A percentile compares a stretch with the other conserved stretches of the same genome.
phyloP scores from a whole-genome alignment of 2,329 filamentous ascomycete species.

The Chalara sp. region DNA sequence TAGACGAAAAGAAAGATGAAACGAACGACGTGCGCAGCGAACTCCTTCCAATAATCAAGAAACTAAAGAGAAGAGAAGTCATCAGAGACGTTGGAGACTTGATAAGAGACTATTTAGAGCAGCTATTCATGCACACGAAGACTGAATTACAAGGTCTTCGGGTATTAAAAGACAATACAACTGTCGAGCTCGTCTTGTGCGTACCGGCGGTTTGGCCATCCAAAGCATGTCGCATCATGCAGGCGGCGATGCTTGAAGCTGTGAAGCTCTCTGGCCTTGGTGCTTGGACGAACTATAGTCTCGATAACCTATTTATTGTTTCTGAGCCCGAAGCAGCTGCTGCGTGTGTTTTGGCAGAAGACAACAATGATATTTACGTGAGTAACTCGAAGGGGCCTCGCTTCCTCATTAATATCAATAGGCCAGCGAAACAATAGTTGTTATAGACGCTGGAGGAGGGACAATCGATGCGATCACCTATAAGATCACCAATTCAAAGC shows the following conservation, averaged over 20 bases:
- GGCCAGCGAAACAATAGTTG: too few relatives aligned
- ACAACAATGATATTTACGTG: background rate
- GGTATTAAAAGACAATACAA: background rate
- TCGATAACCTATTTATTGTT: conserved; percentile 22
- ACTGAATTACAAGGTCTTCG: background rate
- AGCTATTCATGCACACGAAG: conserved; percentile 11
- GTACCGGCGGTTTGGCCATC: conserved; percentile 12
- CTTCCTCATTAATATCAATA: background rate
- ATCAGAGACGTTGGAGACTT: conserved; percentile 9
- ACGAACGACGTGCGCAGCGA: conserved; percentile 9
- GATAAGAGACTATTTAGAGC: conserved; percentile 11
- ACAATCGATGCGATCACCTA: background rate
- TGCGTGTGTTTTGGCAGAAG: conserved; percentile 1
- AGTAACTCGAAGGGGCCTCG: background rate
- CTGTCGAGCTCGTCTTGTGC: conserved; percentile 10
- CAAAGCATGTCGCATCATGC: conserved; percentile 12
- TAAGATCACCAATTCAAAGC: background rate
- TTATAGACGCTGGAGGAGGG: background rate
- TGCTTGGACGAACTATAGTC: background rate
- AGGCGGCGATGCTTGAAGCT: conserved; percentile 8
- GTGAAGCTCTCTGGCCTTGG: conserved; percentile 6
- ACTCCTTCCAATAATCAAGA: conserved; percentile 2
- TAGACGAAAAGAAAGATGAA: conserved; percentile 7
- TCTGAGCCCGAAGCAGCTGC: conserved; percentile 11
- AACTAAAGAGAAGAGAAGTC: background rate